Conservation (phyloP, 495 filamentous ascomycete species). For the Hypoxylon cercidicola region DNA sequence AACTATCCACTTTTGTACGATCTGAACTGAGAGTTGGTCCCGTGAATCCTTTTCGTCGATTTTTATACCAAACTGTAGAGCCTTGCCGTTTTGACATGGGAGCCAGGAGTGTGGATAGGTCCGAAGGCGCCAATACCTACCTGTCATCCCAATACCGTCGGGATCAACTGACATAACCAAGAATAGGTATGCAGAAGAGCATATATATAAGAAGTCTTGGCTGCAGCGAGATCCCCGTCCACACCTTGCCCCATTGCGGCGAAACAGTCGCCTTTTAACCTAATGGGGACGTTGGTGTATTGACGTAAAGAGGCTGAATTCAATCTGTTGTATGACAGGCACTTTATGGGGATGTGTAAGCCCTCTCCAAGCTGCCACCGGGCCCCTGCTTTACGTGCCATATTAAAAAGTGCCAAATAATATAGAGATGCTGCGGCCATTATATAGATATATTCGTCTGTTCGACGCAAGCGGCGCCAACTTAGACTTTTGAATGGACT, state of each 20-base stretch:
- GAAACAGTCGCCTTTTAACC: conserved; percentile 22
- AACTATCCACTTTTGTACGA: not conserved
- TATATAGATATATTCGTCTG: conserved; percentile 36
- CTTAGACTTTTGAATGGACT: conserved; percentile 15
- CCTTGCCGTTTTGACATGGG: conserved; percentile 1
- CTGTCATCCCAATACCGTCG: conserved; percentile 37
- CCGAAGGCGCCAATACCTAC: conserved; percentile 6
- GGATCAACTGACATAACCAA: conserved; percentile 9
- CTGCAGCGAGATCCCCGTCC: conserved; percentile 32
- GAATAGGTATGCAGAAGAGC: conserved; percentile 4
- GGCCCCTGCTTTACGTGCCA: conserved; percentile 1
- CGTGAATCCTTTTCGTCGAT: not conserved
- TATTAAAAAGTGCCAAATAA: conserved; percentile 22
- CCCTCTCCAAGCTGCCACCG: conserved; percentile 10
- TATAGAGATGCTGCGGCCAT: conserved; percentile 7
- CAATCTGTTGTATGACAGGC: conserved; percentile 11
- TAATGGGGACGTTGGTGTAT: conserved; percentile 25
- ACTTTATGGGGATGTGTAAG: conserved; percentile 3
- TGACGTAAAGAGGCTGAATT: conserved; percentile 41
- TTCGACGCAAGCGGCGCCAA: conserved; percentile 11
- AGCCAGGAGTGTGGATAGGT: conserved; percentile 17
- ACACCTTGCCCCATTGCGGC: conserved; percentile 7
- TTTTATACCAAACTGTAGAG: not conserved
- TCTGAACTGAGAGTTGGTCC: not conserved
- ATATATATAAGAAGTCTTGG: conserved; percentile 34